Base-by-base conservation (phyloP, 2,329 filamentous ascomycete genomes). In the Fusarium pseudograminearum region DNA sequence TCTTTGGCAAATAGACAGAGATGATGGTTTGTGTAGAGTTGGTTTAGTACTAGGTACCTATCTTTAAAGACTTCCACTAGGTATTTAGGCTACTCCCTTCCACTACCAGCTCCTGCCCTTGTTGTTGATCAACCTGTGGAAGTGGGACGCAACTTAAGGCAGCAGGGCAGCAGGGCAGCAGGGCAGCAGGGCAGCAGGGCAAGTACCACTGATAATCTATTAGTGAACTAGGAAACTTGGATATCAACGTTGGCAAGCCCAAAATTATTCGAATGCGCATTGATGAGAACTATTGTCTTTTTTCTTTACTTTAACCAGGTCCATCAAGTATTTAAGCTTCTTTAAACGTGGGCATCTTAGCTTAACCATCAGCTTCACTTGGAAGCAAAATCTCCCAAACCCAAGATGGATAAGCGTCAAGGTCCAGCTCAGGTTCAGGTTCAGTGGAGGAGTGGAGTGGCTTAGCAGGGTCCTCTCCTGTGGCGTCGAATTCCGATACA, bases 401-500 rank as follows among this genome's bases (percentile, higher is more conserved):
- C 54, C 46, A 66, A 65, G 31, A 61, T 20, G 34, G 59, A 12
- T 36, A 69, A 69, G 67, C 45, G 57, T 44, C 41, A 11, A 45
- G 52, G 28, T 66, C 46, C 46, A 44, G 18, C 40, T 52, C 48
- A 41, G 48, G 36, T 22, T 22, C 34, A 36, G 31, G 31, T 50
- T 36, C 48, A 52, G 48, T 41, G 48, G 47, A 51, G 33, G 48
- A 26, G 58, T 57, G 61, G 57, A 64, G 67, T 71, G 67, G 67
- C 67, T 71, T n/a, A 68, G 67, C 58, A 59, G 28, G 41, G 57
- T 28, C 42, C 58, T 62, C 45, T 38, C 47, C 36, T 51, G 67
- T 70, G 68, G 68, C 68, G 68, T 69, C 42, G 48, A 61, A 44
- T 67, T 70, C 56, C 38, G 36, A 62, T 65, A 48, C 40, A 54